Conservation (phyloP, 805 yeast species). For the Candida vaughaniae region DNA sequence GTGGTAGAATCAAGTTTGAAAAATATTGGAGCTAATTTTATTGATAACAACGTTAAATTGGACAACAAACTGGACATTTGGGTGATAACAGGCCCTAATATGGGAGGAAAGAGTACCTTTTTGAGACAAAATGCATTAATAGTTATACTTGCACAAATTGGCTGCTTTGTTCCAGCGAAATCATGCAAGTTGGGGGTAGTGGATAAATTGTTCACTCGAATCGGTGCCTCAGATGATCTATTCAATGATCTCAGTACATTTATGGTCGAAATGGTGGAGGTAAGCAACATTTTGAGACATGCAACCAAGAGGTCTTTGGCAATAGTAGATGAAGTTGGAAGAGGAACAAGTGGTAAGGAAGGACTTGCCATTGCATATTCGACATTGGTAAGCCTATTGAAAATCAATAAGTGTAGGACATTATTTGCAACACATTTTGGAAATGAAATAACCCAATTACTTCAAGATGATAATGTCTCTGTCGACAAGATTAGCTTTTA, state of each 20-base stretch:
- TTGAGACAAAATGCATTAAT: constrained; percentile 73
- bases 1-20: constrained; percentile 79
- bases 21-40: constrained; percentile 46
- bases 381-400: constrained; percentile 54
- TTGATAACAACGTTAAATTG: constrained; percentile 37
- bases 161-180: constrained; percentile 68
- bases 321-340: constrained; percentile 72
- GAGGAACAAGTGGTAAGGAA: constrained; percentile 85
- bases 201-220: constrained; percentile 76
- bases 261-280: constrained; percentile 77
- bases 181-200: constrained; percentile 62
- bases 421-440: constrained; percentile 90
- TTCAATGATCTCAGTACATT: constrained; percentile 79
- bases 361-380: constrained; percentile 87
- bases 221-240: constrained; percentile 84
- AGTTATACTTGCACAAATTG: constrained; percentile 62
- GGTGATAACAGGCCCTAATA: constrained; percentile 81
- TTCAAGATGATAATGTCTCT: constrained; percentile 27
- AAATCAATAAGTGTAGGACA: constrained; percentile 60
- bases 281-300: constrained; percentile 53
- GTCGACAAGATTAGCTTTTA: constrained; percentile 25
- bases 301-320: constrained; percentile 63
- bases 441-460: constrained; percentile 36
- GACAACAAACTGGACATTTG: constrained; percentile 24
- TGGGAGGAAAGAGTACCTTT: constrained; percentile 85